Evolutionary conservation across 495 filamentous ascomycete species (phyloP).

Genomic region (Geoglossum glabrum): DNA sequence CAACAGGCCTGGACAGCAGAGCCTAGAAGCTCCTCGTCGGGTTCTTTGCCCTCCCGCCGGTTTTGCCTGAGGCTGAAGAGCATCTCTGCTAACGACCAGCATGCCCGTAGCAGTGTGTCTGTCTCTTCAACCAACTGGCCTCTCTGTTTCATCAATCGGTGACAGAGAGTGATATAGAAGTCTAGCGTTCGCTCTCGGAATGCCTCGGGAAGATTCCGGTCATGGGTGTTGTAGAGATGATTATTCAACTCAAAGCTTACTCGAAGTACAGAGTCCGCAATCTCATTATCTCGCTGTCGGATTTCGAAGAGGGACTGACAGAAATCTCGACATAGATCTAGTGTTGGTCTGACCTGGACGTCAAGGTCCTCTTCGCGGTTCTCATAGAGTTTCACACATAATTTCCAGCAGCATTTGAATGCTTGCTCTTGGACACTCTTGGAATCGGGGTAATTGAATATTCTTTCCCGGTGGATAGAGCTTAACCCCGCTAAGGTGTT

Average conservation of each 20-base stretch:
- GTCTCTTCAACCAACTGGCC: constrained; percentile 56
- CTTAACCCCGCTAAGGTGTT: constrained; percentile 76
- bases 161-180: constrained; percentile 84
- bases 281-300: constrained; percentile 49
- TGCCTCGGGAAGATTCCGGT: constrained; percentile 63
- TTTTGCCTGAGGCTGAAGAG: constrained; percentile 80
- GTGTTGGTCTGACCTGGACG: constrained; percentile 51
- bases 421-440: constrained; percentile 62
- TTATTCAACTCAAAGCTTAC: constrained; percentile 93
- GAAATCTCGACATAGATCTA: constrained; percentile 80
- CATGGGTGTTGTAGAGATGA: constrained; percentile 80
- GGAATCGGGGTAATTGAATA: constrained; percentile 47
- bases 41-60: constrained; percentile 44
- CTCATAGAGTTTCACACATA: constrained; percentile 76
- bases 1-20: constrained; percentile 84
- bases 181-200: constrained; percentile 80
- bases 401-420: constrained; percentile 80
- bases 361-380: constrained; percentile 51
- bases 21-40: constrained; percentile 66
- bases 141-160: constrained; percentile 84
- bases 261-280: constrained; percentile 62
- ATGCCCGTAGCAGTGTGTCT: constrained; percentile 63
- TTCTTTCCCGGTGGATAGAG: constrained; percentile 60
- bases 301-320: constrained; percentile 81
- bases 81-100: constrained; percentile 86